Base-by-base conservation (phyloP, 179 eudicot genomes). In the Vitellaria paradoxa region DNA sequence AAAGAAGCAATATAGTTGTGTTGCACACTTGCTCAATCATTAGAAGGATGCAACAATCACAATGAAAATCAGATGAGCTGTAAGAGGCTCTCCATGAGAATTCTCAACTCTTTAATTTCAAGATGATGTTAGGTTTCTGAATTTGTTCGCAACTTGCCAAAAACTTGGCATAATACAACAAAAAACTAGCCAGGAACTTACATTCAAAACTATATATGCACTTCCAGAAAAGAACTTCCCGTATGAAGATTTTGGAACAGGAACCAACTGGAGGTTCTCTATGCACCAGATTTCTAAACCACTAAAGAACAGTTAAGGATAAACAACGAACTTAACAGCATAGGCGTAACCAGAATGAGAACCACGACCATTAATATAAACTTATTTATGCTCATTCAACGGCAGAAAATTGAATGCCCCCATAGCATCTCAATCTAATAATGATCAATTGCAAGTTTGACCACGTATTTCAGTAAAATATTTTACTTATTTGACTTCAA, bases 241-340 rank as follows among this genome's bases (percentile, higher is more conserved):
- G 76, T 84, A 80, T 57, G 88, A 89, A 79, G 89, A 81, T 77
- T 82, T 88, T 75, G 91, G 93, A 45, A 89, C 85, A 26, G 83
- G 84, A 75, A 88, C 89, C 86, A 88, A 79, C 72, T 56, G 77
- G 15, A 83, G 85, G 78, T 86, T 86, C 79, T 84, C 88, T n/a
- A 83, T 50, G 63, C 91, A 86, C 93, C 93, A 89, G 63, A 89
- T 83, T 80, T 88, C 91, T 49, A 86, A 74, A 63, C 89, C 91
- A 68, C 93, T 88, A 63, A 66, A 78, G 45, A 66, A 62, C 68
- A 65, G 73, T 57, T 76, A 73, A 79, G 60, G 55, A 66, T 42
- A 66, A 52, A 66, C n/a, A 24, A 47, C 49, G 30, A 57, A 46
- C 56, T 12, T 62, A 23, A 21, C 5, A 18, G 65, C 30, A 13